A percentile compares a stretch with the other conserved stretches of the same genome.
Evolutionary conservation across 441 rosid species (phyloP).

Genomic region (Manihot esculenta): DNA sequence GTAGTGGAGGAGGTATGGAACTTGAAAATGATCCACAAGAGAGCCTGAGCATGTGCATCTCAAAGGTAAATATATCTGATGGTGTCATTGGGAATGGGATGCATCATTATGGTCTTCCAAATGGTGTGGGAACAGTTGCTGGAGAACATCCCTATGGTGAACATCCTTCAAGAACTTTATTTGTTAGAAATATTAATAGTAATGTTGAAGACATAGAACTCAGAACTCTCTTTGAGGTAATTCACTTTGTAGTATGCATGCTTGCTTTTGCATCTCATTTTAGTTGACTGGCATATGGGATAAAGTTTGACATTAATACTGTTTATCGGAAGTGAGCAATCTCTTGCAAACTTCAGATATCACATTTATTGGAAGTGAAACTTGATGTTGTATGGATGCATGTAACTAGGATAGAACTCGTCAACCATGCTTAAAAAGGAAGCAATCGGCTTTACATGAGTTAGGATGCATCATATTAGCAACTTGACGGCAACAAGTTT

Average conservation of each 20-base stretch:
- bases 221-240: slow-evolving; percentile 89
- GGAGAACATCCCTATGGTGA: slow-evolving; percentile 99
- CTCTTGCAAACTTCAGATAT: neutral
- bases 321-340: neutral
- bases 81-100: slow-evolving; percentile 59
- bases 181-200: slow-evolving; percentile 95
- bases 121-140: slow-evolving; percentile 75
- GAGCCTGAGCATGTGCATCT: slow-evolving; percentile 51
- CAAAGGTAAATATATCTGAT: slow-evolving; percentile 65
- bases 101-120: slow-evolving; percentile 54
- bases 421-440: neutral
- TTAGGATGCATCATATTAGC: neutral
- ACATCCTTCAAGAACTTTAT: slow-evolving; percentile 98
- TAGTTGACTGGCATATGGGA: neutral
- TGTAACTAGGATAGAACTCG: neutral
- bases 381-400: neutral
- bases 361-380: neutral
- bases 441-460: neutral
- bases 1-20: slow-evolving; percentile 98
- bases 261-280: neutral
- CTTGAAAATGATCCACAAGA: slow-evolving; percentile 68
- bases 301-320: neutral
- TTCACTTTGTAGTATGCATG: neutral
- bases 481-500: neutral
- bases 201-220: slow-evolving; percentile 93